Evolutionary conservation across 2,329 filamentous ascomycete genomes (phyloP).

Genomic region (Chrysoporthe deuterocubensis): DNA sequence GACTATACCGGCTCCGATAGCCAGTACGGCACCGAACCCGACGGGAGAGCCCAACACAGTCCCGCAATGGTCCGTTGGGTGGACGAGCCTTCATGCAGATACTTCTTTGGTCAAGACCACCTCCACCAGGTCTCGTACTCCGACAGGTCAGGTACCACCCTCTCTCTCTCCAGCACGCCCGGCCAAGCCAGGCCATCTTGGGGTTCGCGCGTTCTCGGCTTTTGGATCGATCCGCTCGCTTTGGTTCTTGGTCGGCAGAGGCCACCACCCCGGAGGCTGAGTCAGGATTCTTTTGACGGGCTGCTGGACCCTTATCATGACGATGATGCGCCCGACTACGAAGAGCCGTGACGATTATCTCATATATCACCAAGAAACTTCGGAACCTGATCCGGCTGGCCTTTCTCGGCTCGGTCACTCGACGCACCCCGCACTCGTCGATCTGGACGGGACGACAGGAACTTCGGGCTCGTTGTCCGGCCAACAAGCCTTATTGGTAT

Average conservation of each 20-base stretch:
- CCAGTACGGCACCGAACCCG: background rate
- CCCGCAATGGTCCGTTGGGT: conserved; percentile 10
- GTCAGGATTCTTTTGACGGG: background rate
- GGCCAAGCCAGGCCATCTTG: conserved; percentile 14
- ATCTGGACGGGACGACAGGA: background rate
- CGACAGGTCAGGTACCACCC: background rate
- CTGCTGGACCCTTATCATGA: background rate
- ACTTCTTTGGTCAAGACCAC: background rate
- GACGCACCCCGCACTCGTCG: background rate
- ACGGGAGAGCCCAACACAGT: background rate
- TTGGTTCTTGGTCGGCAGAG: background rate
- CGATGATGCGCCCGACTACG: background rate
- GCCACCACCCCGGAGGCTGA: background rate
- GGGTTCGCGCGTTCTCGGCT: conserved; percentile 4
- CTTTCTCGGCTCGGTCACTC: background rate
- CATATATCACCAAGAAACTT: background rate
- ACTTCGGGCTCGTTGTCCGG: background rate
- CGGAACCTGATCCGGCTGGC: background rate
- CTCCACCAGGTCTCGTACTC: background rate
- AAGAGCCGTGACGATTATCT: background rate
- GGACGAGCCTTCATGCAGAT: background rate
- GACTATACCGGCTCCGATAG: background rate
- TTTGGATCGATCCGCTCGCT: conserved; percentile 14
- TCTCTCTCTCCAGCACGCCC: conserved; percentile 11
- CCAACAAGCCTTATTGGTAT: background rate